Evolutionary conservation across 2,329 filamentous ascomycete genomes (phyloP).

Genomic region (Sarocladium brachiariae): DNA sequence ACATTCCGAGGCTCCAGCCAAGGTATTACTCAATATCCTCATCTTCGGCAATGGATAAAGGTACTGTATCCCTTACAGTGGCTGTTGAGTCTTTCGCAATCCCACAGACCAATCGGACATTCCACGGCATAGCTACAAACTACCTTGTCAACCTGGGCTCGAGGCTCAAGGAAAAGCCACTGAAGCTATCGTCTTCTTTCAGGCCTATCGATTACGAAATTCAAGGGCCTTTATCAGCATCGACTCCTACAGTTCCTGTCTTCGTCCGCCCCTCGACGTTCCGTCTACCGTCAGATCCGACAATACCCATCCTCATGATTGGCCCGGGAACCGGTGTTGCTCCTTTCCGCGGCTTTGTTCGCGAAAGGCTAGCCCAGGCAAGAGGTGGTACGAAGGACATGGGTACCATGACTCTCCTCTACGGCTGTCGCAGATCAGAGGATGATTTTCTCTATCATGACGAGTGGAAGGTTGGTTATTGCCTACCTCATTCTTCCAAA

Average conservation of each 20-base stretch:
- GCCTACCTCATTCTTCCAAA: too few relatives aligned
- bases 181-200: neutral
- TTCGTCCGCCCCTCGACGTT: neutral
- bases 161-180: neutral
- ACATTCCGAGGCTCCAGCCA: constrained; percentile 30
- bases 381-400: constrained; percentile 18
- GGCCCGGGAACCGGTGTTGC: constrained; percentile 95
- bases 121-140: constrained; percentile 15
- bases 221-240: neutral
- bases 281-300: constrained; percentile 32
- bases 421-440: constrained; percentile 92
- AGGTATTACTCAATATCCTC: constrained; percentile 55
- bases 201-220: neutral
- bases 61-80: neutral
- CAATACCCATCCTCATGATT: constrained; percentile 68
- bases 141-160: constrained; percentile 14
- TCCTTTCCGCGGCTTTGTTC: constrained; percentile 80
- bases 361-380: neutral
- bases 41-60: constrained; percentile 28
- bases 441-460: constrained; percentile 84
- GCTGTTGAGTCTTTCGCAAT: neutral
- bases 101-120: neutral
- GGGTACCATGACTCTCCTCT: constrained; percentile 81
- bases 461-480: constrained; percentile 44
- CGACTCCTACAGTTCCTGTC: neutral